phyloP scores from a whole-genome alignment of 75 land plant genomes.

The Picea glauca region DNA sequence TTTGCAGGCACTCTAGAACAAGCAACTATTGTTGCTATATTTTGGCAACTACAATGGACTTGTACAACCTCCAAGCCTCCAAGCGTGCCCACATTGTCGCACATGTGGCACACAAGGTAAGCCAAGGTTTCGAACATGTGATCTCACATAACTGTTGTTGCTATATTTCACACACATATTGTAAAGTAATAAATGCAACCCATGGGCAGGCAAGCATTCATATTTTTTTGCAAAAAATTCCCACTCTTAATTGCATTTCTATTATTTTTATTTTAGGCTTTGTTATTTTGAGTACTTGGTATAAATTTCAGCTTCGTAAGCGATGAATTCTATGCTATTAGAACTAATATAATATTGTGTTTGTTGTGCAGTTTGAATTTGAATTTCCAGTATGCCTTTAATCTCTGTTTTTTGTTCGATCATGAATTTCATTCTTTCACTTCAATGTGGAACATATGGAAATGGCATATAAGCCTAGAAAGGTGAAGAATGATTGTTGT shows the following conservation, averaged over 20 bases:
- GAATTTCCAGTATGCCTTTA: constrained; percentile 50
- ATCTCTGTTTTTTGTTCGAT: constrained; percentile 87
- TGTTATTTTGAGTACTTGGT: too few species aligned
- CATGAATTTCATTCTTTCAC: constrained; percentile 80
- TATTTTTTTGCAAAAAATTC: too few species aligned
- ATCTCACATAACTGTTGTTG: constrained; percentile 66
- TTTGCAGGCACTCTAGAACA: constrained; percentile 87
- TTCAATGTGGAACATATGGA: constrained; percentile 83
- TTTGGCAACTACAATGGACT: constrained; percentile 12
- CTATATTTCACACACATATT: constrained; percentile 67
- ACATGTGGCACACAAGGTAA: too few species aligned
- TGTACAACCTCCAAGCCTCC: too few species aligned
- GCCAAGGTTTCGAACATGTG: constrained; percentile 18
- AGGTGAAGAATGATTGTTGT: constrained; percentile 37
- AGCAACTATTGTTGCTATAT: constrained; percentile 71
- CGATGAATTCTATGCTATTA: too few species aligned
- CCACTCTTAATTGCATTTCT: too few species aligned
- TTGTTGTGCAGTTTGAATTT: constrained; percentile 75
- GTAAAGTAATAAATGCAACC: constrained; percentile 68
- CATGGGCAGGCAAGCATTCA: constrained; percentile 76
- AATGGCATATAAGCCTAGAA: constrained; percentile 66
- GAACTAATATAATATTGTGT: too few species aligned
- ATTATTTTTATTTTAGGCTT: too few species aligned
- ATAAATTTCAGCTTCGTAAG: too few species aligned
- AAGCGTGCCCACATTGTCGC: too few species aligned